These are phyloP conservation scores for Xanthoceras sorbifolium DNA, from an alignment of 345 rosid genomes.

Conservation along the genomic window DNA sequence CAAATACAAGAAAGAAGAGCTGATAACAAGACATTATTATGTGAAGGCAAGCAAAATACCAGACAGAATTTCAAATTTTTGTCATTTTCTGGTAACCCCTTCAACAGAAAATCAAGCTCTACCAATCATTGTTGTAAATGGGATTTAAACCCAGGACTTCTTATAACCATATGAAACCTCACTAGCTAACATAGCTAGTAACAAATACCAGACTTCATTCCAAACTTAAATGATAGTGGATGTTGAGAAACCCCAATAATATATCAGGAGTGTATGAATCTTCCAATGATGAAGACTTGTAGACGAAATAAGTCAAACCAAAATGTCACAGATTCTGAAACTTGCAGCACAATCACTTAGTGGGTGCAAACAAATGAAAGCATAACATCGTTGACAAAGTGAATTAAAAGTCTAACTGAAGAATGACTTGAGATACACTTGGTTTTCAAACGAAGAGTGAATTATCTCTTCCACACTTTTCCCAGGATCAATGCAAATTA, in stretches of 20 bases:
- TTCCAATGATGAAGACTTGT: neutral
- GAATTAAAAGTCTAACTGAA: neutral
- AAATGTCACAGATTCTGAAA: neutral
- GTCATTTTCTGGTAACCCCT: no score
- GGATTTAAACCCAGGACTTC: neutral
- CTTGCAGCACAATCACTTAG: neutral
- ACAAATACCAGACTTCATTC: neutral
- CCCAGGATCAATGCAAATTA: neutral
- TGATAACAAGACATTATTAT: neutral
- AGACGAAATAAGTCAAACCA: neutral
- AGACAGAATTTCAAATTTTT: no score
- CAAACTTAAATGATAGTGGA: no score
- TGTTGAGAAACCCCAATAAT: no score
- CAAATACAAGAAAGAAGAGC: constrained; percentile 22
- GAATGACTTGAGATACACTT: neutral
- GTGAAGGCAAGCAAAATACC: no score
- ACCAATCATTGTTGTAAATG: no score
- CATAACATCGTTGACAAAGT: neutral
- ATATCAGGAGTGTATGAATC: no score
- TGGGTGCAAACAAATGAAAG: neutral
- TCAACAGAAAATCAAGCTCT: no score
- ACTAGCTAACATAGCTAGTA: neutral
- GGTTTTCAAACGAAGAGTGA: neutral
- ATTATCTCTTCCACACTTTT: neutral
- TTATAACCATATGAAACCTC: neutral